Base-by-base conservation (phyloP, 495 filamentous ascomycete species). In the Hypomontagnella monticulosa region DNA sequence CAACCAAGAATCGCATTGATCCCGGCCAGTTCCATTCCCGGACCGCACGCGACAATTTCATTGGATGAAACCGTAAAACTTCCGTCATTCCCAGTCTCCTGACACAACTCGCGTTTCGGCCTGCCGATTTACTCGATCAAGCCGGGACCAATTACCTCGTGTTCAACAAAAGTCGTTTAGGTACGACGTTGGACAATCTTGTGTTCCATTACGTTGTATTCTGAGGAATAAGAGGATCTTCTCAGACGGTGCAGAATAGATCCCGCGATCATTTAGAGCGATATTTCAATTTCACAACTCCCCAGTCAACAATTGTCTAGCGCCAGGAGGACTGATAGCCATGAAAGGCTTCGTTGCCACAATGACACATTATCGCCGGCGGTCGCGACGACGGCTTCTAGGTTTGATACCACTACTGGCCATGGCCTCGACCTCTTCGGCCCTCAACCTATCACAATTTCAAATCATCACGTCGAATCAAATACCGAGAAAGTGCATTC, bases 371-470 rank as follows among this genome's bases (percentile, higher is more conserved):
- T 42, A 50, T 44, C 50, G 65, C 52, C 49, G 38, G 32, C 68
- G 66, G 55, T 67, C 56, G 40, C 68, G 55, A 62, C 67, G 52
- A 44, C 63, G 53, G 34, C 55, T 70, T 4, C 48, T 58, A 23
- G 59, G 40, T 54, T 69, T 73, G 53, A 37, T 46, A 12, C 42
- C 61, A 41, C 38, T 78, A 3, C 52, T 78, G 23, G 53, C 62
- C 20, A 53, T 78, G 60, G 72, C 70, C 55, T 73, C 79, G 43
- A 74, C 71, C 18, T 56, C 73, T 47, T 76, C 76, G 34, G 76
- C 77, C 36, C 63, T 81, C 23, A 73, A 73, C 16, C 56, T 81
- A 36, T 71, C 73, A 60, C 64, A 73, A 38, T 77, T 80, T 49
- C 74, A 79, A 33, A 34, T 69, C 55, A 76, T 81, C 57, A 74